Evolutionary conservation across 1,284 basidiomycete genomes (phyloP), one percentile per base, ranked within the genome.

Genomic region (Coniophora puteana): DNA sequence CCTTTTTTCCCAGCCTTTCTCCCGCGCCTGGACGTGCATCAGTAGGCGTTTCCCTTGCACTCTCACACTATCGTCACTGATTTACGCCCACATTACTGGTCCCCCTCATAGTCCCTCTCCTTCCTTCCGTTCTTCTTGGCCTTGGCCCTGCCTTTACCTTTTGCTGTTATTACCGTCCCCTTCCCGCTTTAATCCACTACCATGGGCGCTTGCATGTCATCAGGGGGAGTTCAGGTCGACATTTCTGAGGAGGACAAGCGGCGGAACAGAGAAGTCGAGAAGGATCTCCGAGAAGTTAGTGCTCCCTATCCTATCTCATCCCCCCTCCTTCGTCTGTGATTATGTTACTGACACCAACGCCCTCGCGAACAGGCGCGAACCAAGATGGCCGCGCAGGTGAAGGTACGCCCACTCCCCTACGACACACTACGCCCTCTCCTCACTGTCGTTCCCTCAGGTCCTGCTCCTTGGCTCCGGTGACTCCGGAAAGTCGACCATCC

Each of bases 391-490:
- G 61, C 68, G 45, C 88, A 92, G 57, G 86, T 93, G 67, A 93
- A 93, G 76, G 83, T 90, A 40, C 17, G 65, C 51, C n/a, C n/a
- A 14, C 14, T 36, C 26, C 24, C 22, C 11, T 4, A 21, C 33
- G 5, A 14, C 23, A 43, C 38, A 20, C 7, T 22, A 8, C 8
- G 8, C 12, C 22, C 16, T 13, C 4, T 35, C 5, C 8, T 11
- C n/a, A 8, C 16, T 34, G 18, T 43, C 40, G 26, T 25, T 53
- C 21, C 21, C 26, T 16, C 49, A 87, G 84, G 84, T 89, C n/a
- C 71, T 96, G 40, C 72, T 97, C 18, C 74, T 96, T 22, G 93
- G 93, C 26, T 93, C 93, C 31, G 93, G 93, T 26, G 93, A 95
- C 58, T 90, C 86, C 23, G 93, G 93, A 32, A 97, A 97, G 66